Percentiles rank a stretch among this genome's conserved stretches.
Conservation (phyloP, 2,329 filamentous ascomycete genomes). For the Fusarium oligoseptatum region DNA sequence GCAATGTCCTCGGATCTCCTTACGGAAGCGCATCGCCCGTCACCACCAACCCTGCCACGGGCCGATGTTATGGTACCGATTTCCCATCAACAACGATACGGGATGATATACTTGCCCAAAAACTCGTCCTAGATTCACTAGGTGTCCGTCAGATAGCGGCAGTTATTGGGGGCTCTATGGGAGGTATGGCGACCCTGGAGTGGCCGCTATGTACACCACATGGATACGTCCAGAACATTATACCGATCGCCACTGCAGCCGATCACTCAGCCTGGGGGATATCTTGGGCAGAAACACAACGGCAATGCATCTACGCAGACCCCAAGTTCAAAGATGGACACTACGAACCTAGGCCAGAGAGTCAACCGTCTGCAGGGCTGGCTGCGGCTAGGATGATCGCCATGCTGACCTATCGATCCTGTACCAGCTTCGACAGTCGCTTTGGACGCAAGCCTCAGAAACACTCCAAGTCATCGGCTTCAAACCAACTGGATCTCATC, state of each 20-base stretch:
- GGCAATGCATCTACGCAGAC: slow-evolving; percentile 12
- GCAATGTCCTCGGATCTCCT: slow-evolving; percentile 8
- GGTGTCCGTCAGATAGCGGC: not conserved
- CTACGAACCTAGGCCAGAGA: not conserved
- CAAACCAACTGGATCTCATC: not conserved
- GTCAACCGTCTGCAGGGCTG: slow-evolving; percentile 1
- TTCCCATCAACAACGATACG: slow-evolving; percentile 14
- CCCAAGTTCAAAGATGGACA: slow-evolving; percentile 5
- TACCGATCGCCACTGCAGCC: slow-evolving; percentile 10
- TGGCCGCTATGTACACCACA: not conserved
- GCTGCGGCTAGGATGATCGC: slow-evolving; percentile 11
- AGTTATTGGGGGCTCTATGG: slow-evolving; percentile 18
- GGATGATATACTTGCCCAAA: slow-evolving; percentile 2
- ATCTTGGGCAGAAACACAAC: slow-evolving; percentile 13
- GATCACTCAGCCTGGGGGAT: slow-evolving; percentile 17
- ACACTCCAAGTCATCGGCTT: not conserved
- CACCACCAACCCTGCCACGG: slow-evolving; percentile 3
- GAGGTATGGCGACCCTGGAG: slow-evolving; percentile 12
- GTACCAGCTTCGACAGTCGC: slow-evolving; percentile 4
- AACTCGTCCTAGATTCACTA: not conserved
- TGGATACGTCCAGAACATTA: slow-evolving; percentile 7
- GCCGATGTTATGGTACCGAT: not conserved
- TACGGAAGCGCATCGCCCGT: slow-evolving; percentile 16
- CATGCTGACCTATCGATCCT: slow-evolving; percentile 15
- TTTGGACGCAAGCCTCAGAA: slow-evolving; percentile 5